Percentiles rank a stretch among this genome's conserved stretches.
Evolutionary conservation across 1,284 basidiomycete genomes (phyloP).

Genomic region (Malassezia vespertilionis): DNA sequence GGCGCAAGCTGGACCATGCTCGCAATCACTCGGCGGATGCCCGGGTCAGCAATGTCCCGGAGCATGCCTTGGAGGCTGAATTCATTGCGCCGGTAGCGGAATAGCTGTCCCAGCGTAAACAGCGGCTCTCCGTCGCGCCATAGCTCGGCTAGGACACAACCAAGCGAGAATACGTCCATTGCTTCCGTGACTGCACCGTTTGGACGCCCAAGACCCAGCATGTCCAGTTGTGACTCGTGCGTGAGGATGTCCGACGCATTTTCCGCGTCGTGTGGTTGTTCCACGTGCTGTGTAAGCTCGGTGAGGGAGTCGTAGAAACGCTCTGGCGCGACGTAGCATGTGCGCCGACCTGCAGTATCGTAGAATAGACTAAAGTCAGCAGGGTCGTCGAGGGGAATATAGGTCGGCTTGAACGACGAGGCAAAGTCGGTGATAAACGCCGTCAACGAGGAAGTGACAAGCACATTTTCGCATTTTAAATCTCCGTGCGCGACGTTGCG

Average conservation of each 20-base stretch:
- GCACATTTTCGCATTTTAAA: conserved; percentile 93
- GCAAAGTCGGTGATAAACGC: conserved; percentile 93
- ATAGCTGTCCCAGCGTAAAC: conserved; percentile 88
- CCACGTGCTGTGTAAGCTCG: conserved; percentile 51
- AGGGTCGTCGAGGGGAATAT: conserved; percentile 88
- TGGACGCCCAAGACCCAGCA: conserved; percentile 49
- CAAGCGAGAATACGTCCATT: conserved; percentile 95
- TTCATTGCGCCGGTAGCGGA: conserved; percentile 82
- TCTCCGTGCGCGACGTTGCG: conserved; percentile 82
- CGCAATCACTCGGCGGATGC: conserved; percentile 63
- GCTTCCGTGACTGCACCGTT: conserved; percentile 79
- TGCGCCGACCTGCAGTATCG: conserved; percentile 81
- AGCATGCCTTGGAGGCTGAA: conserved; percentile 66
- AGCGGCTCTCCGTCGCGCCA: conserved; percentile 88
- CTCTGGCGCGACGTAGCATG: conserved; percentile 93
- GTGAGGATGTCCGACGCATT: conserved; percentile 5
- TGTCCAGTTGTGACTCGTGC: conserved; percentile 22
- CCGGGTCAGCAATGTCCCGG: conserved; percentile 64
- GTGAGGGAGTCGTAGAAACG: conserved; percentile 75
- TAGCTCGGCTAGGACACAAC: conserved; percentile 90
- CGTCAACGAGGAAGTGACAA: conserved; percentile 92
- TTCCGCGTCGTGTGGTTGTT: conserved; percentile 2
- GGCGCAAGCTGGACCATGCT: conserved; percentile 82
- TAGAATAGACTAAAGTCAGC: conserved; percentile 97
- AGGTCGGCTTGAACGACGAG: conserved; percentile 82